Conservation (phyloP, 176 grass and related monocot species). For the Aechmea fasciata region DNA sequence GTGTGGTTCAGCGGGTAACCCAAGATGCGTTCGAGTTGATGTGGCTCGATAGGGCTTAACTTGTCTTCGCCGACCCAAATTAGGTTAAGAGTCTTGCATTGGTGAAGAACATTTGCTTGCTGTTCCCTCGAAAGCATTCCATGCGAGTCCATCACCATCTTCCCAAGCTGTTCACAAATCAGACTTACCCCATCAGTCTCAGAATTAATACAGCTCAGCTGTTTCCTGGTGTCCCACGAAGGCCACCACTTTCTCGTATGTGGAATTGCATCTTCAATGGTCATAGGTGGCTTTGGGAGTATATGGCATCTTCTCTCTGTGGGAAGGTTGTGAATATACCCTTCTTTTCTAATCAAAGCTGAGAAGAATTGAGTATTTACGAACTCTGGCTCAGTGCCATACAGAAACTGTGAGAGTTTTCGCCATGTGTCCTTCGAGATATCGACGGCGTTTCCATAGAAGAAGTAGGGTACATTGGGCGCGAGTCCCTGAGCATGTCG, state of each 20-base stretch:
- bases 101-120: slow-evolving; percentile 32
- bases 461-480: slow-evolving; percentile 51
- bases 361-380: slow-evolving; percentile 57
- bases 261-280: slow-evolving; percentile 49
- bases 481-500: slow-evolving; percentile 3
- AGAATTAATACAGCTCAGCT: slow-evolving; percentile 25
- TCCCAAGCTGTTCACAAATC: slow-evolving; percentile 38
- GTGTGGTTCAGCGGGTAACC: slow-evolving; percentile 65
- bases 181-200: slow-evolving; percentile 21
- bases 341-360: slow-evolving; percentile 50
- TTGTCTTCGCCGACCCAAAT: slow-evolving; percentile 48
- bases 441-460: slow-evolving; percentile 63
- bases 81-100: slow-evolving; percentile 52
- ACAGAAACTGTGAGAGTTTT: slow-evolving; percentile 50
- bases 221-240: slow-evolving; percentile 59
- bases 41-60: slow-evolving; percentile 46
- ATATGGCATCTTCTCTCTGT: slow-evolving; percentile 23
- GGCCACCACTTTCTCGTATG: slow-evolving; percentile 51
- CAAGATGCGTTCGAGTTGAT: slow-evolving; percentile 54
- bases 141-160: slow-evolving; percentile 34
- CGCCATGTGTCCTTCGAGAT: slow-evolving; percentile 46
- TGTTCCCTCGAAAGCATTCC: slow-evolving; percentile 38
- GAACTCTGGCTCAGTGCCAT: slow-evolving; percentile 54
- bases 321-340: slow-evolving; percentile 85
- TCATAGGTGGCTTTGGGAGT: slow-evolving; percentile 45